A percentile compares a stretch with the other conserved stretches of the same genome.
phyloP scores from a whole-genome alignment of 2,329 filamentous ascomycete species.

The Trichoderma sp. region DNA sequence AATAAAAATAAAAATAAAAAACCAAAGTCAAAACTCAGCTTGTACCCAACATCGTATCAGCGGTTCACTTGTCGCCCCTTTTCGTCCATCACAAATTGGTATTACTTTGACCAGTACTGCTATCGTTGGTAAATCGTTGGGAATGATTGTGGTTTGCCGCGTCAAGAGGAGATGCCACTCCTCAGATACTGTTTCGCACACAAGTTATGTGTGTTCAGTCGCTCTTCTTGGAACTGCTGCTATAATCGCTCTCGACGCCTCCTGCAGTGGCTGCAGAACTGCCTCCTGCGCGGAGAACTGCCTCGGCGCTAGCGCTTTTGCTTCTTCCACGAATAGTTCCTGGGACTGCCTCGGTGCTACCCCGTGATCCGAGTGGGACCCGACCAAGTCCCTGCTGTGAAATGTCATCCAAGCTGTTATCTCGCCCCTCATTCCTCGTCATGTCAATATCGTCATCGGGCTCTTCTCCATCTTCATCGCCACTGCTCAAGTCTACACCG shows the following conservation, averaged over 20 bases:
- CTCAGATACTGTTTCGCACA: not conserved
- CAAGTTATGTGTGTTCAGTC: not conserved
- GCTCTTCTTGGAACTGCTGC: conserved; percentile 34
- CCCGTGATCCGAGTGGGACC: conserved; percentile 25
- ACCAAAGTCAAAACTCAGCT: not conserved
- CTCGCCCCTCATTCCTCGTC: conserved; percentile 27
- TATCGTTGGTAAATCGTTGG: not conserved
- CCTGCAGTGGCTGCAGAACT: conserved; percentile 43
- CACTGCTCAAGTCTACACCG: conserved; percentile 40
- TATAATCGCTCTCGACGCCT: conserved; percentile 39
- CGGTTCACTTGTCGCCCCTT: not conserved
- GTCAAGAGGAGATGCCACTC: not conserved
- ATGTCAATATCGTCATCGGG: conserved; percentile 37
- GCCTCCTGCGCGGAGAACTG: conserved; percentile 27
- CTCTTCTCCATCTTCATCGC: conserved; percentile 42
- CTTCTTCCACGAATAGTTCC: conserved; percentile 32
- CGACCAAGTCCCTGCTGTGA: conserved; percentile 12
- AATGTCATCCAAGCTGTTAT: not conserved
- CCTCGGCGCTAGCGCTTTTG: conserved; percentile 33
- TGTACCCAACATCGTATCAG: not conserved
- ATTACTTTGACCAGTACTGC: not conserved
- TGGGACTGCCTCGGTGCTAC: conserved; percentile 35
- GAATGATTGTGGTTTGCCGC: not conserved
- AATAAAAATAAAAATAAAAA: not conserved
- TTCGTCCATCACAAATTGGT: not conserved